These are phyloP conservation scores for Thecamonas trahens DNA, from an alignment of 78 protist genomes.

Conservation along the genomic window DNA sequence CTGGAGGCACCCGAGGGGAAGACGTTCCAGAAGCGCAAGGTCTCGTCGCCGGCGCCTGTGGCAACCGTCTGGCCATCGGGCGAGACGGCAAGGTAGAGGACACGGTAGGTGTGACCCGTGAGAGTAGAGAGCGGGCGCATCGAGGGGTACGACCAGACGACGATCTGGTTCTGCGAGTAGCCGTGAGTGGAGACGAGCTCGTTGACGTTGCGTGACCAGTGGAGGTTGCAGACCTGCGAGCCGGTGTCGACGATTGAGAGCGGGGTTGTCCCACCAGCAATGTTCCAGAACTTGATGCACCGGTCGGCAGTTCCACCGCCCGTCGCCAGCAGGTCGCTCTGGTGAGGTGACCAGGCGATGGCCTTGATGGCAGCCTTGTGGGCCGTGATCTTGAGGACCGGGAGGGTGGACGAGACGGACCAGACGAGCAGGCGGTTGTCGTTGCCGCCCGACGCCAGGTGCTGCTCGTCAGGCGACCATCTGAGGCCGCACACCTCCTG, in stretches of 20 bases:
- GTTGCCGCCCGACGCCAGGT: conserved; percentile 97
- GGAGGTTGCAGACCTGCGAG: conserved; percentile 70
- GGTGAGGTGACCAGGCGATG: conserved; percentile 95
- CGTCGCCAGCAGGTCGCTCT: conserved; percentile 82
- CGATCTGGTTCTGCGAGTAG: conserved; percentile 88
- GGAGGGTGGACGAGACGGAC: conserved; percentile 29
- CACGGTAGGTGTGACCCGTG: conserved; percentile 84
- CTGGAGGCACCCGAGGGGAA: no score
- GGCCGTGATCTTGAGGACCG: conserved; percentile 32
- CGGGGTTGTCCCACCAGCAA: no score
- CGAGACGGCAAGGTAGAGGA: conserved; percentile 86
- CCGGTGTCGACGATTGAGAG: conserved; percentile 32
- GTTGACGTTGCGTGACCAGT: conserved; percentile 75
- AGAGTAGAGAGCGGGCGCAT: conserved; percentile 69
- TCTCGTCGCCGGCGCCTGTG: conserved; percentile 97
- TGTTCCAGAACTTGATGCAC: conserved; percentile 91
- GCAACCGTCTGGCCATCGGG: conserved; percentile 79
- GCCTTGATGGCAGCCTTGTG: conserved; percentile 97
- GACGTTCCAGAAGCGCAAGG: conserved; percentile 95
- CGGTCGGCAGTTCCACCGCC: conserved; percentile 99
- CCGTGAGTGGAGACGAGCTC: conserved; percentile 98
- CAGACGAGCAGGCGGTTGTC: conserved; percentile 91
- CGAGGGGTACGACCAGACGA: conserved; percentile 92
- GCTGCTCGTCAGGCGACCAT: conserved; percentile 87
- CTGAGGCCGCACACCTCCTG: conserved; percentile 94